Evolutionary conservation across 2,329 filamentous ascomycete species (phyloP), one percentile per base, ranked within the genome.

Genomic region (Fusarium sp.): DNA sequence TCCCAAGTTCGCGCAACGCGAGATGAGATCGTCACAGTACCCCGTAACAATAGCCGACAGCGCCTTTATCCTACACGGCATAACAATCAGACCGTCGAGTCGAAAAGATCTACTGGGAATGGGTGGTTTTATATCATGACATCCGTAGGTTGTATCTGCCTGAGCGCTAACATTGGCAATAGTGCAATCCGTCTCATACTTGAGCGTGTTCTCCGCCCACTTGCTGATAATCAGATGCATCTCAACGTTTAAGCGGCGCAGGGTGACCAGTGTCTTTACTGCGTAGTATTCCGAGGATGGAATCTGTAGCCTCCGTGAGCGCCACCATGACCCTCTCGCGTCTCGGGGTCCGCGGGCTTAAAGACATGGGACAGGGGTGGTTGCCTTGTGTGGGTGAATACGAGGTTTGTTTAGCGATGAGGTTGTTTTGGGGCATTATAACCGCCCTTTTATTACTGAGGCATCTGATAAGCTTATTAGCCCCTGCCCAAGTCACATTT

Each of bases 31-130:
- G 4, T 66, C 45, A 14, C 35, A 60, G 23, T 52, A n/a, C 50
- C 67, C 70, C 5, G 70, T 35, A 11, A 50, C 59, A 9, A 73
- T 67, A 1, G 63, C 62, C 0, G 70, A 48, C 9, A 65, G 20
- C 1, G 63, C 70, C 34, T 73, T 73, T 11, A 68, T 65, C 8
- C 67, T 65, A 27, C 63, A 73, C 4, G 63, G 70, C 7, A 58
- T 67, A 2, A 73, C 34, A 8, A 70, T 41, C 70, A 73, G 73
- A 8, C 70, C 70, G n/a, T 73, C 63, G 2, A 67, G 37, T 6
- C 60, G 71, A 27, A 34, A 73, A 0, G 70, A 68, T 0, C 70
- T 63, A n/a, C 69, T 71, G 6, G 54, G 23, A 3, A 41, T n/a
- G 1, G 32, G 8, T 1, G 54, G 20, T n/a, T 34, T 34, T n/a